These are phyloP conservation scores for Colletotrichum paranaense DNA, from an alignment of 2,329 filamentous ascomycete genomes.

Conservation along the genomic window DNA sequence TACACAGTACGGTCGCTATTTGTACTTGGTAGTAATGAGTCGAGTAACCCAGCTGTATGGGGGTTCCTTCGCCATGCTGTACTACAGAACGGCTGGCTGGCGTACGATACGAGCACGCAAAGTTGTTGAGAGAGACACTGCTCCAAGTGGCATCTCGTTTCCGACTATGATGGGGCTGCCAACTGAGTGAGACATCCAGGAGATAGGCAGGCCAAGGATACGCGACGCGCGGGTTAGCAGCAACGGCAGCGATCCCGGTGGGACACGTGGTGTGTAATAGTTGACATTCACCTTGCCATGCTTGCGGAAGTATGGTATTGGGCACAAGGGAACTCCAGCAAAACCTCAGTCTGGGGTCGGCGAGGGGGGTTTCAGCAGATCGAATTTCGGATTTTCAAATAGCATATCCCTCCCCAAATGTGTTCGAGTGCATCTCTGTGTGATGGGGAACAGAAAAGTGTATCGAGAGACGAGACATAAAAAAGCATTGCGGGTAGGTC, in stretches of 20 bases:
- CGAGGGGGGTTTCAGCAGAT: neutral
- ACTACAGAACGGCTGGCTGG: neutral
- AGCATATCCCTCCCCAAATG: neutral
- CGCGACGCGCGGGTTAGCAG: constrained; percentile 15
- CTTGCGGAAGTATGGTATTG: neutral
- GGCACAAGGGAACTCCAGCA: neutral
- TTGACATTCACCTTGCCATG: constrained; percentile 4
- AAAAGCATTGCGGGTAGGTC: neutral
- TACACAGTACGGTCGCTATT: neutral
- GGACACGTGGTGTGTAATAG: constrained; percentile 22
- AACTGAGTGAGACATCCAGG: neutral
- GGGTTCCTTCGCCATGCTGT: neutral
- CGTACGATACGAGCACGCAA: neutral
- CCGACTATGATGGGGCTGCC: neutral
- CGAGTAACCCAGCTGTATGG: too few relatives aligned
- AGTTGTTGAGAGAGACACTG: neutral
- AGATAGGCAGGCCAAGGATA: neutral
- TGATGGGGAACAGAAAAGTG: neutral
- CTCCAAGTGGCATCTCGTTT: neutral
- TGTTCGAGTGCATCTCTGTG: neutral
- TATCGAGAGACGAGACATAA: neutral
- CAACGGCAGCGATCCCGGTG: constrained; percentile 22
- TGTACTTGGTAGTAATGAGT: neutral
- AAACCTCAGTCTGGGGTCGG: neutral
- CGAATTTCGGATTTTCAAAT: neutral